Evolutionary conservation across 768 basidiomycete genomes (phyloP), one percentile per base, ranked within the genome.

Genomic region (Hortiboletus flavorubellus): DNA sequence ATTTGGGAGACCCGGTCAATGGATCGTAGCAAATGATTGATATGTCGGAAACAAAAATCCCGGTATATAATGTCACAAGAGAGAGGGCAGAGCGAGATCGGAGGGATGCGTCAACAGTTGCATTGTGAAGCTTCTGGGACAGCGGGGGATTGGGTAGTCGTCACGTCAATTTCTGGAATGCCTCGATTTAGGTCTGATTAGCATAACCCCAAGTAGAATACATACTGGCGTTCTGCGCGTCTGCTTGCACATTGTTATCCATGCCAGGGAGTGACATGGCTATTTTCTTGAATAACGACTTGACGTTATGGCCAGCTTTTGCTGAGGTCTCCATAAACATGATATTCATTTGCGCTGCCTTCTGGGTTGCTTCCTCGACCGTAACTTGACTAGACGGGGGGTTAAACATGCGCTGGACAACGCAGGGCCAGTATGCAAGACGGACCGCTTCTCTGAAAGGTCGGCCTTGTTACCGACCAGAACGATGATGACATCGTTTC

Each of bases 271-370:
- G 74, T 3, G 94, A 94, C 87, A 98, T 86, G 1, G 97, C 97
- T 61, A 99, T 99, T 80, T 98, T 98, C 78, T 98, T 95, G 81
- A 99, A 99, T 62, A 99, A 73, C 61, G 91, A 91, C 78, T 99
- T 99, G 58, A 99, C 97, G 61, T 99, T 99, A 71, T 98, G 97
- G 3, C 97, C 97, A 8, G 97, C 97, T 72, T 99, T 99, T 31
- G 97, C 97, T 30, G 93, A 97, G 9, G 97, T 98, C 75, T 99
- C 97, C 88, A 98, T 98, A 69, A 96, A 97, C 88, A 98, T 92
- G 62, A 98, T 92, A 65, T 87, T 88, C 59, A 97, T 76, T 69
- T 96, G 87, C 43, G 91, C 87, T 14, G 94, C 82, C 67, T 93
- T 93, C 43, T 86, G 84, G 26, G 95, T 96, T 11, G 96, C 93